Base-by-base conservation (phyloP, 805 yeast genomes). In the Candida nonsorbophila region DNA sequence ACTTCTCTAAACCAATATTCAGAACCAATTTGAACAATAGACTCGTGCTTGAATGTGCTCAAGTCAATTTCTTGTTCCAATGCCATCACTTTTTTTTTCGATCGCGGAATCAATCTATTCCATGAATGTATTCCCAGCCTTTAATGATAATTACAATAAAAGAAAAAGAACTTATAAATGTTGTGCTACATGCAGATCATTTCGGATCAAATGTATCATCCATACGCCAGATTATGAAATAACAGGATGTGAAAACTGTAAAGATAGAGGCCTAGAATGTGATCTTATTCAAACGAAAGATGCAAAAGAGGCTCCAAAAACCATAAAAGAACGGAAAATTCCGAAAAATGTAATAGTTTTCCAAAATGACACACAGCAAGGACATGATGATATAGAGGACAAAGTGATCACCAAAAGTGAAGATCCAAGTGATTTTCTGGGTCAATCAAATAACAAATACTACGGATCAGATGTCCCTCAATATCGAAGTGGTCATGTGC, bases 1-100 rank as follows among this genome's bases (percentile, higher is more conserved):
- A 69, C 63, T 51, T 87, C 97, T 42, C 74, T 70, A 56, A 87
- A 87, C 97, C 97, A 87, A 40, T 49, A 49, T 24, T 46, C 49
- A 17, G 39, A 57, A n/a, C 41, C 49, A 14, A 52, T 41, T 26
- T 41, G 31, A 24, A 33, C 30, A 13, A 63, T 42, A 12, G 60
- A 34, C 1, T 49, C 52, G 36, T 63, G 69, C 9, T 34, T 27
- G 27, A 56, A 53, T 5, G 36, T 34, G 4, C 33, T 27, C 10
- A 53, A 27, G 14, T 47, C 41, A 6, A 35, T 27, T 18, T 10
- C 7, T 18, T 18, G 7, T 7, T 10, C 10, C 20, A 8, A 7
- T 18, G 20, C 9, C 10, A 18, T 8, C 20, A 10, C 10, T 18
- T 18, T 7, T 18, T 10, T 18, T 10, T 7, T 18, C 9, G 20